phyloP scores from a whole-genome alignment of 2,329 filamentous ascomycete genomes.

The Hawksworthiomyces lignivorus region DNA sequence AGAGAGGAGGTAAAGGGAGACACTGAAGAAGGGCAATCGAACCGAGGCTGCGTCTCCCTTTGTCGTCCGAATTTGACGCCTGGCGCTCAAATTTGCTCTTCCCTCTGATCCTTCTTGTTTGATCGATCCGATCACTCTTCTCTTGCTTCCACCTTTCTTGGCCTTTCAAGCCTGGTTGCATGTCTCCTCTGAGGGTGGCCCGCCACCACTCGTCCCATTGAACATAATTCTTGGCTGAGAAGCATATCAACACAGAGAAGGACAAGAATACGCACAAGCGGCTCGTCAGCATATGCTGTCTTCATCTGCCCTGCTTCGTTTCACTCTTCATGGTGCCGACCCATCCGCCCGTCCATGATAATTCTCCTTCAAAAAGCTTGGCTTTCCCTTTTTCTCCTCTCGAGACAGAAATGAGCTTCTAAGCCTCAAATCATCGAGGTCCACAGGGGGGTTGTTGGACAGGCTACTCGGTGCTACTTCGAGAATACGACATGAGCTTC shows the following conservation, averaged over 20 bases:
- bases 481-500: too few relatives aligned
- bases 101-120: background rate
- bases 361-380: conserved; percentile 3
- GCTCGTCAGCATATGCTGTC: too few relatives aligned
- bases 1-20: background rate
- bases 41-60: too few relatives aligned
- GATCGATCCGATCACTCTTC: conserved; percentile 3
- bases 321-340: background rate
- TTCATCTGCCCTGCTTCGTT: background rate
- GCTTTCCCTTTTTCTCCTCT: conserved; percentile 1
- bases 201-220: too few relatives aligned
- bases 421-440: too few relatives aligned
- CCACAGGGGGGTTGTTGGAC: background rate
- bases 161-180: too few relatives aligned
- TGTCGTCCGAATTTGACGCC: background rate
- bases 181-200: too few relatives aligned
- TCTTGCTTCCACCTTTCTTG: background rate
- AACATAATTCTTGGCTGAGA: too few relatives aligned
- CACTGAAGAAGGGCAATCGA: background rate
- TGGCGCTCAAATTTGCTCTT: background rate
- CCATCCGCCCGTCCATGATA: background rate
- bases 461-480: too few relatives aligned
- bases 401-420: too few relatives aligned
- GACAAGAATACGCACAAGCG: too few relatives aligned
- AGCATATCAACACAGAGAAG: too few relatives aligned